Base-by-base conservation (phyloP, 208 protist genomes). In the Trichomonas gallinae region DNA sequence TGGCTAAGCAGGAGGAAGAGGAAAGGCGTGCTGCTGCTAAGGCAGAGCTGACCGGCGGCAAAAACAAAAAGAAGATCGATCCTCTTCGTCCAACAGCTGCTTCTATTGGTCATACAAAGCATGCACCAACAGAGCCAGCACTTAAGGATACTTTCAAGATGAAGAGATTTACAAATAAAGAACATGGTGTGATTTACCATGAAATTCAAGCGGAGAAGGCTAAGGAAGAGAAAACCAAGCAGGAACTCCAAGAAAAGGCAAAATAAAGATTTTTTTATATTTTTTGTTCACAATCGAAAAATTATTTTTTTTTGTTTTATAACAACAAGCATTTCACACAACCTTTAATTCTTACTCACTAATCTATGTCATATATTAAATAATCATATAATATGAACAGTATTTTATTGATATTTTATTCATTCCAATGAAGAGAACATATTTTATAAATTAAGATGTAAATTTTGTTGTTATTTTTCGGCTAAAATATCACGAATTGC, bases 101-200 rank as follows among this genome's bases (percentile, higher is more conserved):
- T 34, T 89, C 83, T 21, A 31, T 89, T 46, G 83, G 83, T 46
- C 83, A 89, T 31, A 89, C 83, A 23, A 89, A 89, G 36, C 23
- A 89, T 31, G 17, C 17, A 48, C 13, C 23, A 34, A 44, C 34
- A 89, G 83, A 89, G 21, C 83, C 83, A n/a, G n/a, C 34, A 34
- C 83, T 89, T 46, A 89, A 89, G 40, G 83, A 89, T 46, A 89
- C 83, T n/a, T 89, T 89, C 23, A 89, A 89, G 83, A 89, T 89
- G 83, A 89, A 89, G 31, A 89, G 83, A 48, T 89, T 89, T 46
- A 89, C 83, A 46, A 89, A 89, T n/a, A 46, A 44, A 8, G 83
- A 89, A 44, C 83, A 89, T 48, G 83, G 83, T n/a, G 34, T 42
- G 6, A 85, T 85, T 85, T 34, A 85, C n/a, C 26, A 34, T 40